Evolutionary conservation across 768 basidiomycete species (phyloP).

Genomic region (Calocera cornea): DNA sequence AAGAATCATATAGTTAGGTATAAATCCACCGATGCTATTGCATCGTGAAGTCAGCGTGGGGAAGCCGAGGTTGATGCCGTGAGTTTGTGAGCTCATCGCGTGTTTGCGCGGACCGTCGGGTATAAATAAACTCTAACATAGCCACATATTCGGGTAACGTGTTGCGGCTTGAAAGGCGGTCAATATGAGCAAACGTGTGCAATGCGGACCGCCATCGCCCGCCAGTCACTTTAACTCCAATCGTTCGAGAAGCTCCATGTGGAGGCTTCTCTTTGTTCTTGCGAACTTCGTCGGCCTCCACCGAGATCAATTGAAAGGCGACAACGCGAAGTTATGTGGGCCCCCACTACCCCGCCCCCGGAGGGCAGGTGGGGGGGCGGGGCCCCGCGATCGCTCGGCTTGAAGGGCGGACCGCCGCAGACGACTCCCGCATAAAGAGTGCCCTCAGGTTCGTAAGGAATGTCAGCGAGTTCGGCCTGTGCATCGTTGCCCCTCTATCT

Average conservation of each 20-base stretch:
- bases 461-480: neutral
- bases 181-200: too few species aligned
- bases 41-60: too few species aligned
- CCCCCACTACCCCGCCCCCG: neutral
- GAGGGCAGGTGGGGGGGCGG: neutral
- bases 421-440: neutral
- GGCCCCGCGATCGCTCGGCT: neutral
- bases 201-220: neutral
- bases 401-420: neutral
- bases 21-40: too few species aligned
- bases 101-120: too few species aligned
- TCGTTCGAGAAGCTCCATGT: neutral
- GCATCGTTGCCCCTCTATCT: neutral
- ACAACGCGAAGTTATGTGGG: neutral
- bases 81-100: too few species aligned
- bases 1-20: too few species aligned
- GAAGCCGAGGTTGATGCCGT: too few species aligned
- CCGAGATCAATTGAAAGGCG: neutral
- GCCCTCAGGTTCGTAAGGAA: neutral
- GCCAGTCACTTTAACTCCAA: neutral
- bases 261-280: neutral
- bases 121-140: too few species aligned
- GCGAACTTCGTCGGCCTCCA: neutral
- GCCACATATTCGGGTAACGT: too few species aligned
- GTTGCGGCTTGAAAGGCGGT: too few species aligned